Evolutionary conservation across 1,284 basidiomycete species (phyloP).

Genomic region (Ganoderma boninense): DNA sequence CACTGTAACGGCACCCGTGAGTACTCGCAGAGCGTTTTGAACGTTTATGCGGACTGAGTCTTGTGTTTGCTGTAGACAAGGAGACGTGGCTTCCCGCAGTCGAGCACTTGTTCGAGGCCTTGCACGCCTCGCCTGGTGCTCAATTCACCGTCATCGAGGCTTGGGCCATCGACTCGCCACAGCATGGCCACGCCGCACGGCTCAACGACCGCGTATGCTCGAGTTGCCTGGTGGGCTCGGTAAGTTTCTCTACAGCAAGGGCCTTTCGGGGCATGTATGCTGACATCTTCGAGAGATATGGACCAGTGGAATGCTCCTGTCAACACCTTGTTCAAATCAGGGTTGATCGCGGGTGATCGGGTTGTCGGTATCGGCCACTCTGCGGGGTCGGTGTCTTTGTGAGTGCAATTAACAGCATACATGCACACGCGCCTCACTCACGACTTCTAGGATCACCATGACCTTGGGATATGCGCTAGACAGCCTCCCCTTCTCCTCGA

Average conservation of each 20-base stretch:
- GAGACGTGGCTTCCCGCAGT: background rate
- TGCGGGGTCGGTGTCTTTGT: conserved; percentile 10
- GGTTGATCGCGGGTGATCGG: conserved; percentile 8
- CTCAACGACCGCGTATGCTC: conserved; percentile 4
- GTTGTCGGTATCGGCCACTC: conserved; percentile 25
- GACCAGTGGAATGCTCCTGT: conserved; percentile 3
- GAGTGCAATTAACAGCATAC: background rate
- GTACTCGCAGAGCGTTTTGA: background rate
- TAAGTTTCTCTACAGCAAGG: background rate
- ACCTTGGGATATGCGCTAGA: background rate
- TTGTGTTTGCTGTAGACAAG: background rate
- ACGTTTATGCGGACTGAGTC: background rate
- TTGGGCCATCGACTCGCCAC: conserved; percentile 21
- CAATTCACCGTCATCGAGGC: conserved; percentile 15
- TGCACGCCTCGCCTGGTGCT: background rate
- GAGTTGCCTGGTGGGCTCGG: conserved; percentile 6
- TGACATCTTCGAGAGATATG: background rate
- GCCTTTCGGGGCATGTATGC: background rate
- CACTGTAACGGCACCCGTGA: background rate
- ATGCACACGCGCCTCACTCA: background rate
- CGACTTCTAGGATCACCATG: background rate
- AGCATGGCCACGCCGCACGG: conserved; percentile 16
- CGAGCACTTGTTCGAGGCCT: background rate
- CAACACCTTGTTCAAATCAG: conserved; percentile 12
- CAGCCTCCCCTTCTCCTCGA: background rate